These are phyloP conservation scores for Phytophthora pseudosyringae DNA, from an alignment of 352 stramenopile species.

Conservation along the genomic window DNA sequence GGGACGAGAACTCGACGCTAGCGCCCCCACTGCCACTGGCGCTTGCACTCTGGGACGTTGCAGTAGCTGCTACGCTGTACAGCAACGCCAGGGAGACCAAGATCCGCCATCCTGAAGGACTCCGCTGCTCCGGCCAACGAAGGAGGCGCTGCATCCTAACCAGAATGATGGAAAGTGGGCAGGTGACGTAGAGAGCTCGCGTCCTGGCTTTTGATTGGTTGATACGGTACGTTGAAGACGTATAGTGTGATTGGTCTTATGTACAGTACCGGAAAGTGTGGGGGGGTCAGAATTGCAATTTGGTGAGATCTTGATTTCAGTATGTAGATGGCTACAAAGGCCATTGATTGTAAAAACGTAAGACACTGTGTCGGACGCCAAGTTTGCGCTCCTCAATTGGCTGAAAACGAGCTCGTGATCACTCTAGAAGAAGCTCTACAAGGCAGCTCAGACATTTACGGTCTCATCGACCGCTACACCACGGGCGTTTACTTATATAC, in stretches of 20 bases:
- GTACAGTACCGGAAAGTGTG: too few species aligned
- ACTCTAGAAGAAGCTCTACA: too few species aligned
- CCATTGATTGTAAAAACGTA: too few species aligned
- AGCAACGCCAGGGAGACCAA: conserved; percentile 8
- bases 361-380: too few species aligned
- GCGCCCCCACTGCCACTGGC: conserved; percentile 3
- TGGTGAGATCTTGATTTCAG: neutral
- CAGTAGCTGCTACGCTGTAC: neutral
- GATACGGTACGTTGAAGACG: neutral
- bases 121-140: neutral
- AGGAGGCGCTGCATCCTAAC: conserved; percentile 1
- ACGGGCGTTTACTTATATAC: conserved; percentile 36
- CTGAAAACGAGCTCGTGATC: too few species aligned
- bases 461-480: conserved; percentile 39
- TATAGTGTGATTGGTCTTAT: too few species aligned
- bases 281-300: too few species aligned
- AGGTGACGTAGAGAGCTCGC: neutral
- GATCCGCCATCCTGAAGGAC: neutral
- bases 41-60: conserved; percentile 8
- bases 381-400: too few species aligned
- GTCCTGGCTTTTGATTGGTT: conserved; percentile 15
- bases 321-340: too few species aligned
- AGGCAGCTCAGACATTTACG: conserved; percentile 40
- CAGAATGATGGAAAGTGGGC: conserved; percentile 17
- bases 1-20: conserved; percentile 7